These are phyloP conservation scores for Hortiboletus campestris DNA, from an alignment of 768 basidiomycete species.

Conservation along the genomic window DNA sequence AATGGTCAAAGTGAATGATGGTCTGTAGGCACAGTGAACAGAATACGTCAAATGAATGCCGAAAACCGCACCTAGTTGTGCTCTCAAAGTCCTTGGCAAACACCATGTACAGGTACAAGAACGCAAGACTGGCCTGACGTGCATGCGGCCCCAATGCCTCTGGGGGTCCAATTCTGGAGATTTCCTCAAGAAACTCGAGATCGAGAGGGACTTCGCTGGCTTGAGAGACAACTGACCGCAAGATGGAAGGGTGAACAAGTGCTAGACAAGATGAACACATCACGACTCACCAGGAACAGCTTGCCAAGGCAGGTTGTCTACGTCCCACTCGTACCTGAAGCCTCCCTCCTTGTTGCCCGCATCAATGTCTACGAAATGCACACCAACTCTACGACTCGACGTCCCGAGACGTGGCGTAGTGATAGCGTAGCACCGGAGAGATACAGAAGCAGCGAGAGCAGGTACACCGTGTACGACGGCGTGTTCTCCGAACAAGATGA, in stretches of 20 bases:
- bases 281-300: constrained; percentile 44
- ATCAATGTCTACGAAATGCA: constrained; percentile 78
- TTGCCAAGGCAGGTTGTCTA: constrained; percentile 77
- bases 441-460: constrained; percentile 92
- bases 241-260: background rate
- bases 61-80: constrained; percentile 51
- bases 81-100: constrained; percentile 45
- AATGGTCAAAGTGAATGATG: constrained; percentile 73
- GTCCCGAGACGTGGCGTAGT: constrained; percentile 68
- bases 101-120: constrained; percentile 92
- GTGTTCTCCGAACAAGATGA: constrained; percentile 98
- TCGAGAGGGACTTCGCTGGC: constrained; percentile 51
- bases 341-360: constrained; percentile 25
- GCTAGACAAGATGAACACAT: background rate
- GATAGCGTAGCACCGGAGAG: constrained; percentile 91
- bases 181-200: constrained; percentile 66
- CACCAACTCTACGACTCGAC: constrained; percentile 43
- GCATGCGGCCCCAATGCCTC: constrained; percentile 34
- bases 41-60: constrained; percentile 13
- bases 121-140: constrained; percentile 60
- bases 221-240: constrained; percentile 13
- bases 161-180: constrained; percentile 46
- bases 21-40: constrained; percentile 40
- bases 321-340: constrained; percentile 80
- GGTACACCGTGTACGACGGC: constrained; percentile 98